A percentile compares a stretch with the other conserved stretches of the same genome.
Conservation (phyloP, 306 rosid genomes). For the Mimosa pudica region DNA sequence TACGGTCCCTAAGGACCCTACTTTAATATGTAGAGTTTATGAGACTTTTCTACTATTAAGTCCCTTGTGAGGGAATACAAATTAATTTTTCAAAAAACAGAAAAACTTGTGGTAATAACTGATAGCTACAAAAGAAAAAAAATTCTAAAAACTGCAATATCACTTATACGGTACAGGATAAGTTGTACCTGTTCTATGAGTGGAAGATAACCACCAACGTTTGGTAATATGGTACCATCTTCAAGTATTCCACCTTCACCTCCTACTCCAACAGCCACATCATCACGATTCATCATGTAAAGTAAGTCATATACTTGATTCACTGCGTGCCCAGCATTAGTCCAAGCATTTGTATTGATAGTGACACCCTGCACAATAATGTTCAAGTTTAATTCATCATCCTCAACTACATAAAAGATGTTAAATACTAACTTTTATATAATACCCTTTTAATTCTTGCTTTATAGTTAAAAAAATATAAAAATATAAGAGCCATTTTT, state of each 20-base stretch:
- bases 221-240: slow-evolving; percentile 64
- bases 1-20: too few relatives aligned
- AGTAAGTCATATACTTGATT: slow-evolving; percentile 83
- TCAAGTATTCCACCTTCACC: slow-evolving; percentile 83
- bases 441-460: background rate
- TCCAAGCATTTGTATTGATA: slow-evolving; percentile 83
- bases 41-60: too few relatives aligned
- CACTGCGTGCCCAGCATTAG: slow-evolving; percentile 80
- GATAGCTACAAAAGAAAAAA: background rate
- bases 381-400: background rate
- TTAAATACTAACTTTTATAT: slow-evolving; percentile 11
- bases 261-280: slow-evolving; percentile 79
- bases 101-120: background rate
- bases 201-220: slow-evolving; percentile 93
- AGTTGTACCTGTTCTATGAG: slow-evolving; percentile 70
- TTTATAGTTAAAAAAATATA: background rate
- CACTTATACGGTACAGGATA: too few relatives aligned
- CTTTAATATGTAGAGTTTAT: too few relatives aligned
- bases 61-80: too few relatives aligned
- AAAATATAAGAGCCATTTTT: slow-evolving; percentile 11
- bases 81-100: too few relatives aligned
- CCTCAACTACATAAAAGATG: background rate
- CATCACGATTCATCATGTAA: slow-evolving; percentile 93
- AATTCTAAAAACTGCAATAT: background rate
- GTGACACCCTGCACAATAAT: slow-evolving; percentile 66